A percentile compares a stretch with the other conserved stretches of the same genome.
Evolutionary conservation across 306 rosid species (phyloP).

Genomic region (Quercus mongolica): DNA sequence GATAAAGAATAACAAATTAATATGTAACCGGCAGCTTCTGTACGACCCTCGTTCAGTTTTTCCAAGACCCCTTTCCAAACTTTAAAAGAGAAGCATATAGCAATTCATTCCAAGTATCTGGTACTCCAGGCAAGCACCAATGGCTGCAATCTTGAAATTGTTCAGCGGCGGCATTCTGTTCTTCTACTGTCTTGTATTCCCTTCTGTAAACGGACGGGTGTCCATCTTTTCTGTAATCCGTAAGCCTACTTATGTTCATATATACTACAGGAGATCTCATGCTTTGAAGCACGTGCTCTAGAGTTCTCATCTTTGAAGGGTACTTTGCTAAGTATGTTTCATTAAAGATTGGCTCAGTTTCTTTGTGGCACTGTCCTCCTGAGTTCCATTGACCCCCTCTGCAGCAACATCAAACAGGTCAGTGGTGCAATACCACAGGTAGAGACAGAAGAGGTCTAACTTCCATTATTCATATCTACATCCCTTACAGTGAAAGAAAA

Average conservation of each 20-base stretch:
- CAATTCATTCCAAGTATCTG: slow-evolving; percentile 64
- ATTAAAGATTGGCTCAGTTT: slow-evolving; percentile 71
- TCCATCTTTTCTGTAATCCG: slow-evolving; percentile 85
- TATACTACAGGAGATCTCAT: slow-evolving; percentile 70
- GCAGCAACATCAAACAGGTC: slow-evolving; percentile 30
- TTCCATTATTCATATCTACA: neutral
- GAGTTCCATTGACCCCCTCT: slow-evolving; percentile 98
- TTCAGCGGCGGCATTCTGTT: slow-evolving; percentile 26
- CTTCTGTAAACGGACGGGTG: slow-evolving; percentile 80
- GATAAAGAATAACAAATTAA: neutral
- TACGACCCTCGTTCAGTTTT: slow-evolving; percentile 2
- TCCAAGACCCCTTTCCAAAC: slow-evolving; percentile 22
- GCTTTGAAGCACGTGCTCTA: slow-evolving; percentile 56
- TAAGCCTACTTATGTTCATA: slow-evolving; percentile 81
- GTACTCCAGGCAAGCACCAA: slow-evolving; percentile 72
- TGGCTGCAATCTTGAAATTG: slow-evolving; percentile 62
- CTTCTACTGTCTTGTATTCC: slow-evolving; percentile 38
- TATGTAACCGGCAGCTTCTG: neutral
- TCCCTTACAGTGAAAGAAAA: neutral
- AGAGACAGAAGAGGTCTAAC: neutral
- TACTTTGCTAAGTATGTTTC: slow-evolving; percentile 47
- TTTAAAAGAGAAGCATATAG: slow-evolving; percentile 43
- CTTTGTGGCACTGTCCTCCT: slow-evolving; percentile 86
- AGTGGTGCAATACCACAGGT: neutral
- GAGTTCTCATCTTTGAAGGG: slow-evolving; percentile 81